Evolutionary conservation across 2,329 filamentous ascomycete species (phyloP), one percentile per base, ranked within the genome.

Genomic region (Trichoderma sp.): DNA sequence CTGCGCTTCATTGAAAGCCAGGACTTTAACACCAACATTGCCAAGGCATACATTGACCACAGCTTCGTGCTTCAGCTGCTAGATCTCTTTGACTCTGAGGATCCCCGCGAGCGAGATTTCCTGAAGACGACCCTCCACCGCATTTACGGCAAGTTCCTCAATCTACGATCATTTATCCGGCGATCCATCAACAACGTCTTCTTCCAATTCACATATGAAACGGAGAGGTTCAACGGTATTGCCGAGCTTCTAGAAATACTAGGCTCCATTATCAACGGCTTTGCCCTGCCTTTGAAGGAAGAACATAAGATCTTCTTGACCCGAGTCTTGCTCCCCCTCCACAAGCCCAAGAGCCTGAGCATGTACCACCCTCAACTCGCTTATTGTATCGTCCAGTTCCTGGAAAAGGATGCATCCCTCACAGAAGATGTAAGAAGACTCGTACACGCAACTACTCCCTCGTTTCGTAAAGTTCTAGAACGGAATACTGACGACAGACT

Each of bases 141-240:
- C 71, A 99, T 99, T 78, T 99, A 99, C 78, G 96, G 96, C 77
- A 99, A 99, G 83, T 99, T 99, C 82, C 87, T 99, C 75, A 99
- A 99, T 79, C 86, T 99, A 71, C 91, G 96, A 70, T 98, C 96
- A 34, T 99, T 97, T 80, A 99, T 99, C 77, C 89, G 96, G 77
- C 90, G 96, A 75, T 99, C 96, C 68, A 99, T 99, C 86, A 99
- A 99, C 88, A 98, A 99, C 77, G 96, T 99, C 75, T 99, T 99
- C 83, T 99, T 99, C 86, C 96, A 99, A 78, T 99, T 99, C 80
- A 94, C 94, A 70, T 99, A 99, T 79, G 96, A 99, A 81, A 99
- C 96, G 4, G 96, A 99, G 81, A 89, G 96, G 69, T 98, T 99
- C 84, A 99, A 99, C 76, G 96, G 96, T 66, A 97, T 99, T 76